A percentile compares a stretch with the other conserved stretches of the same genome.
Conservation (phyloP, 1,139 yeast genomes). For the Yamadazyma diospyri region DNA sequence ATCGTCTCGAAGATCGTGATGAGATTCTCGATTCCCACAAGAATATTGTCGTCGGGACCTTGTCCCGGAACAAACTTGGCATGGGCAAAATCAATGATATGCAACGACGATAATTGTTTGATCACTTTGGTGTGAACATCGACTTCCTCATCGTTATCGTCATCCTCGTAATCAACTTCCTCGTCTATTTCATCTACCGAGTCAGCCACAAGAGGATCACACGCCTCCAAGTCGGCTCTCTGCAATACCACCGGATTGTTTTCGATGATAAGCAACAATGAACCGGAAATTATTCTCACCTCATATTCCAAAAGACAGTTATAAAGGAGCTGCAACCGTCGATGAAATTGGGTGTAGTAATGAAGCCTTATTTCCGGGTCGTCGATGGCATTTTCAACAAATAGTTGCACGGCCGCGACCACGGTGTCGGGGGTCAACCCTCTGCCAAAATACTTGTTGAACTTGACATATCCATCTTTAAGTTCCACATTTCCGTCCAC, state of each 20-base stretch:
- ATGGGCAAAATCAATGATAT: constrained; percentile 89
- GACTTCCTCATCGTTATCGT: constrained; percentile 24
- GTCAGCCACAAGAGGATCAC: constrained; percentile 35
- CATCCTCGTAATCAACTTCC: constrained; percentile 30
- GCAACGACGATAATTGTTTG: constrained; percentile 33
- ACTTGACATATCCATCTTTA: constrained; percentile 36
- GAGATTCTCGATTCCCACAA: constrained; percentile 65
- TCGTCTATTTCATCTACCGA: constrained; percentile 23
- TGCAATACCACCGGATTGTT: constrained; percentile 55
- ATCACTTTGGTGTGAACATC: constrained; percentile 19
- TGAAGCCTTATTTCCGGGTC: constrained; percentile 7
- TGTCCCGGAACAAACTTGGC: constrained; percentile 58
- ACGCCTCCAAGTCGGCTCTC: constrained; percentile 14
- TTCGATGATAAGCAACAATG: constrained; percentile 73
- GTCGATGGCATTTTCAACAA: constrained; percentile 32
- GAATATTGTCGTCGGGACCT: constrained; percentile 69
- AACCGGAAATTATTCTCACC: constrained; percentile 68
- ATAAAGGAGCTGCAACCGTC: constrained; percentile 60
- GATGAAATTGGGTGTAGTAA: constrained; percentile 38
- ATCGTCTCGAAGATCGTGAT: constrained; percentile 35
- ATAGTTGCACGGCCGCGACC: constrained; percentile 47
- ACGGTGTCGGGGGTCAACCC: constrained; percentile 43
- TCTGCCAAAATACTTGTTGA: constrained; percentile 73
- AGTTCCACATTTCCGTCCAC: constrained; percentile 10
- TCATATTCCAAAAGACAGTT: constrained; percentile 62